Conservation (phyloP, 2,329 filamentous ascomycete species). For the Clonostachys rhizophaga region DNA sequence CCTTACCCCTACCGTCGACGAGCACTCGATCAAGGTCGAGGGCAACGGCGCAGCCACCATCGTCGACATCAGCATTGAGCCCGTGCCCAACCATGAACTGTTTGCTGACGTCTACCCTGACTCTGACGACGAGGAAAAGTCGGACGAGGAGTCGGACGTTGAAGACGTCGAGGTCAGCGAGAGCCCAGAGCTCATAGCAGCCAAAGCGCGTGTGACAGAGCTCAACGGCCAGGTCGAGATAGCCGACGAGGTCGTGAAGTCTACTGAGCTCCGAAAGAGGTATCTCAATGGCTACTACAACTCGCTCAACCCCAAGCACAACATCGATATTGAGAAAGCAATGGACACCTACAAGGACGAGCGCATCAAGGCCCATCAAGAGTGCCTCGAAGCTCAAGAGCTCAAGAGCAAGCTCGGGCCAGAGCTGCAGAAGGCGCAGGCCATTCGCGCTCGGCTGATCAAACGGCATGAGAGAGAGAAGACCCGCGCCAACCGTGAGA, state of each 20-base stretch:
- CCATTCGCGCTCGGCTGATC: constrained; percentile 22
- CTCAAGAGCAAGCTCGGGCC: constrained; percentile 23
- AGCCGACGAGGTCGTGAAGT: constrained; percentile 6
- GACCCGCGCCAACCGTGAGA: constrained; percentile 17
- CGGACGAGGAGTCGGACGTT: constrained; percentile 16
- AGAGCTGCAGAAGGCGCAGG: constrained; percentile 19
- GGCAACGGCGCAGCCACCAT: constrained; percentile 51
- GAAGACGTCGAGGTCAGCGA: constrained; percentile 14
- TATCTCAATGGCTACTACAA: constrained; percentile 34
- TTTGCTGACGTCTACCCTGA: constrained; percentile 52
- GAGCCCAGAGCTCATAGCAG: constrained; percentile 10
- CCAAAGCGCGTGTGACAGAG: constrained; percentile 20
- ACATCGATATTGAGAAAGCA: constrained; percentile 24
- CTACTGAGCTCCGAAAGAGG: constrained; percentile 24
- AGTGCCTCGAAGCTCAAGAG: constrained; percentile 26
- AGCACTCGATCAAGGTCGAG: constrained; percentile 57
- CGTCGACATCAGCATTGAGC: constrained; percentile 56
- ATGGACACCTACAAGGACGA: constrained; percentile 35
- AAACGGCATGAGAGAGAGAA: constrained; percentile 17
- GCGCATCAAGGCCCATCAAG: constrained; percentile 33
- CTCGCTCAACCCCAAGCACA: constrained; percentile 24
- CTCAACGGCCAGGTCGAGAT: constrained; percentile 6
- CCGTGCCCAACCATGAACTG: constrained; percentile 47
- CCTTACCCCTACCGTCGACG: constrained; percentile 48
- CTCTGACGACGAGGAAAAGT: constrained; percentile 26